Base-by-base conservation (phyloP, 345 rosid species). In the Linum tenue region DNA sequence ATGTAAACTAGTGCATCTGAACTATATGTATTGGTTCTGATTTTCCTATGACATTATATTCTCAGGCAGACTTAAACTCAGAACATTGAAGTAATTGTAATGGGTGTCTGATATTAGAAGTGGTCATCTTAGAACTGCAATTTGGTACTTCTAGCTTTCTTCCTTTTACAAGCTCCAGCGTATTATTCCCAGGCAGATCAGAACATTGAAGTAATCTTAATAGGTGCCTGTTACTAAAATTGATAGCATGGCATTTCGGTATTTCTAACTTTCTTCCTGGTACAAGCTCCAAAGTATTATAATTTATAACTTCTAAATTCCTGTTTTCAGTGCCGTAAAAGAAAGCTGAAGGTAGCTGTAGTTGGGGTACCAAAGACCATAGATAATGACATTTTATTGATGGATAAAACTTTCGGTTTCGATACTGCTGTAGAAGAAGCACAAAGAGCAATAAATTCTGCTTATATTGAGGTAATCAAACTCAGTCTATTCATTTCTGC, bases 401-500 rank as follows among this genome's bases (percentile, higher is more conserved):
- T 94, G 91, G 99, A 94, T 69, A 91, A 94, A 76, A 94, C 97
- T 14, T 95, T 95, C 67, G 99, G 99, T 66, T 90, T 94, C 71
- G 99, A 90, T 62, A 90, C 97, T 77, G 99, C 97, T 42, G 97
- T 94, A 74, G 97, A 94, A 81, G 99, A 88, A 75, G 97, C 99
- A 36, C 99, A 90, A 50, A 84, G 99, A 50, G 99, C 99, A 38
- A 91, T 91, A 64, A 91, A 91, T 82, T 94, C 97, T 67, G 95
- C 99, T 3, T 94, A 94, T 77, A 94, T 94, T 69, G 97, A 94
- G 97, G 99, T 94, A 72, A 31, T 48, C 61, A 55, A 41, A 60
- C 60, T 5, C 3, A 31, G n/a, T 69, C 65, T 59, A 39, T 62
- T 64, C 2, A 12, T 60, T 41, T 4, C 10, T 43, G 59, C 5